These are phyloP conservation scores for Anthoceros angustus DNA, from an alignment of 225 moss, liverwort and hornwort genomes.

Conservation along the genomic window DNA sequence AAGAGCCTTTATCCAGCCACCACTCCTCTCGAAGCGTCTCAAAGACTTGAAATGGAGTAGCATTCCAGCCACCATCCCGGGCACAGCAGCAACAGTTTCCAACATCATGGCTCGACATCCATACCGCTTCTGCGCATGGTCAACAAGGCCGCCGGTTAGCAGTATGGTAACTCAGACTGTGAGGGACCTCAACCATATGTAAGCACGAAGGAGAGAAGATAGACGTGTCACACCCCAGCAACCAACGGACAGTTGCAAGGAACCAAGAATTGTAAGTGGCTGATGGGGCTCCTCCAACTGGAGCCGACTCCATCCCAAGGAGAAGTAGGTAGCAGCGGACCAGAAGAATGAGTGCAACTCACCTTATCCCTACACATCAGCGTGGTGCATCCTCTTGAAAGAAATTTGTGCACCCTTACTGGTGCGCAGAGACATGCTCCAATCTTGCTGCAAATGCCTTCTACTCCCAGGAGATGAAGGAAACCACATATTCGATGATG, in stretches of 20 bases:
- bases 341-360: constrained; percentile 5
- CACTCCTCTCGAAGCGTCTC: constrained; percentile 59
- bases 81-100: constrained; percentile 94
- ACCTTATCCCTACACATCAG: constrained; percentile 34
- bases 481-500: too few relatives aligned
- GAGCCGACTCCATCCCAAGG: too few relatives aligned
- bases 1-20: constrained; percentile 91
- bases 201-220: neutral
- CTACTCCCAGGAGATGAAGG: too few relatives aligned
- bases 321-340: too few relatives aligned
- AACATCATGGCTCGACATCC: constrained; percentile 82
- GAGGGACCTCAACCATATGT: neutral
- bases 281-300: too few relatives aligned
- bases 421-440: constrained; percentile 23
- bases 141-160: neutral
- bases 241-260: too few relatives aligned
- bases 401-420: constrained; percentile 18
- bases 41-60: constrained; percentile 59
- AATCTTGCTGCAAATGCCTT: too few relatives aligned
- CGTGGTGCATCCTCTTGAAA: constrained; percentile 18
- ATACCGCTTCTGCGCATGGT: constrained; percentile 49
- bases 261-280: too few relatives aligned
- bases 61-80: constrained; percentile 93
- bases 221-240: too few relatives aligned
- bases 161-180: neutral